Base-by-base conservation (phyloP, 495 filamentous ascomycete species). In the Neurospora sp. region DNA sequence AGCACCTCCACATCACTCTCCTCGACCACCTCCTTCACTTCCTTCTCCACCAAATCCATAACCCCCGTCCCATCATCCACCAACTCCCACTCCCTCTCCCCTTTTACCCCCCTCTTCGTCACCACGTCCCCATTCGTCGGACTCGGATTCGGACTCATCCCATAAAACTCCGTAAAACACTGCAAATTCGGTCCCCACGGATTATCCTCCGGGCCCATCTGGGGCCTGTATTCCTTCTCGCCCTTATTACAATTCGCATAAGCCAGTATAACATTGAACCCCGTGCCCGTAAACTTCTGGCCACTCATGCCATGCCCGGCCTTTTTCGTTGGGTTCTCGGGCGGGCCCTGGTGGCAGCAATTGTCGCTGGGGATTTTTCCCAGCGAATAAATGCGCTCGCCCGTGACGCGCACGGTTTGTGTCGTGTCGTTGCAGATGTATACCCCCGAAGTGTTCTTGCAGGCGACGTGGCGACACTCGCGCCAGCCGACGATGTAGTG, bases 361-460 rank as follows among this genome's bases (percentile, higher is more conserved):
- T 71, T 41, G 3, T 10, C 27, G 1, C 3, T 1, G 16, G 59
- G 39, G 0, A 27, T 18, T 3, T 4, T 8, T 1, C 31, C 74
- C 0, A 68, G 16, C 0, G 0, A 2, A 2, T 12, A 41, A 2
- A 75, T 69, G 44, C 70, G 42, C 18, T 12, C 8, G 72, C 74
- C 73, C 1, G 31, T 27, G 0, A 68, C 61, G 1, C 39, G 14
- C 12, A 75, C 68, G 38, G 39, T 68, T 3, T 68, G 5, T 20
- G 69, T 35, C 3, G 70, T 71, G 73, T 74, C 75, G 73, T 76
- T 76, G 75, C 75, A 76, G 47, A 75, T 72, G 65, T 75, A 74
- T 18, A 75, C 31, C 0, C 39, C 74, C 2, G 16, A 41, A 1
- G 74, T 75, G 74, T 72, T 53, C 8, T 18, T 16, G 74, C 74